Evolutionary conservation across 2,329 filamentous ascomycete species (phyloP), one percentile per base, ranked within the genome.

Genomic region (Fusarium sp.): DNA sequence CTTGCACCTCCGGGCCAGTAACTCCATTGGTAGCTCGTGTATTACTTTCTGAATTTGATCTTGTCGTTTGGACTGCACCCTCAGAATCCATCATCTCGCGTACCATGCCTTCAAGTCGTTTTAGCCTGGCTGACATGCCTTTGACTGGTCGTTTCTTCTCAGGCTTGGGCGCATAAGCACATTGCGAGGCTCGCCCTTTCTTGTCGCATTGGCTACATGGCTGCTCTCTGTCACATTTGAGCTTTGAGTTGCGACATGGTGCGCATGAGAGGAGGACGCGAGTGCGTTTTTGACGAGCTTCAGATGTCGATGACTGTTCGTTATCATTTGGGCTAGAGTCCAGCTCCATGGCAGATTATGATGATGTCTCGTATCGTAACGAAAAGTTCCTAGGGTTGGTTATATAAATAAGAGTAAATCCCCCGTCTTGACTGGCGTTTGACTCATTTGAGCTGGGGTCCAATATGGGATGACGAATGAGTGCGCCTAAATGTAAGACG

Each of bases 101-200:
- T n/a, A 88, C 84, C 82, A 88, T 83, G 55, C 84, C 83, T 74
- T 88, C 86, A 1, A 89, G 83, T 52, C 85, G 81, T 73, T 82
- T 83, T 47, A 88, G 77, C 54, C 86, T 79, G 11, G 84, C 83
- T 30, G 85, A 82, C 85, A 88, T 85, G 76, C 82, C 83, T 75
- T 81, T 83, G 18, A 79, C 75, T 10, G 80, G 81, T 65, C 73
- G 67, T 68, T 77, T 79, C 55, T 75, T 76, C 71, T 82, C 77
- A 4, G 81, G 80, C 65, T 80, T 81, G 16, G 84, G 82, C 26
- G 84, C 84, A 72, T 88, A 87, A 8, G 76, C 72, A 72, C 86
- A 88, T 16, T 77, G 73, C 3, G 83, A 81, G 3, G 77, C 73
- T 38, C 81, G 81, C 34, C 79, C 82, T 70, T 84, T 86, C 67